A percentile compares a stretch with the other conserved stretches of the same genome.
Evolutionary conservation across 768 basidiomycete species (phyloP).

Genomic region (Tremella mesenterica): DNA sequence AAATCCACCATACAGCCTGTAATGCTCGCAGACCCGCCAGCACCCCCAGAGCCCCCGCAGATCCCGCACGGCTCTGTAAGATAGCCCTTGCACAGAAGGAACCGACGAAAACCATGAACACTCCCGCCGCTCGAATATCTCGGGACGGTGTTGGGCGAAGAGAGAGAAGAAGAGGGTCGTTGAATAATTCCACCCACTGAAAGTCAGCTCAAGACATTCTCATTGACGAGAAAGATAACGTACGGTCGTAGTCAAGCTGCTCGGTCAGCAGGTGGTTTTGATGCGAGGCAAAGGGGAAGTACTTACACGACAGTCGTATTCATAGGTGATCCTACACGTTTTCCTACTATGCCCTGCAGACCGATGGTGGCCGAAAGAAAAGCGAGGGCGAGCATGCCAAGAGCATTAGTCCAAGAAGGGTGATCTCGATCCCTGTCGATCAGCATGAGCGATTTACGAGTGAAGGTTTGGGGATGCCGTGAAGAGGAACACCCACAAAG

Average conservation of each 20-base stretch:
- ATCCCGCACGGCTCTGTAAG: constrained; percentile 22
- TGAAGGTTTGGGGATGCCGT: background rate
- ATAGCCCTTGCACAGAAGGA: constrained; percentile 51
- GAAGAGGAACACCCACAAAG: constrained; percentile 19
- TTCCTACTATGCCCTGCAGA: constrained; percentile 76
- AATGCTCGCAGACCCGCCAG: constrained; percentile 33
- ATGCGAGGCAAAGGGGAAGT: background rate
- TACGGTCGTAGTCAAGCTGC: constrained; percentile 51
- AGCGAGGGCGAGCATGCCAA: constrained; percentile 62
- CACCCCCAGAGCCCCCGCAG: constrained; percentile 34
- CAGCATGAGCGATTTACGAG: too few species aligned
- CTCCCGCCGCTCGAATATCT: constrained; percentile 61
- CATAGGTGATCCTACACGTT: constrained; percentile 45
- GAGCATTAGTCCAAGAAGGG: constrained; percentile 61
- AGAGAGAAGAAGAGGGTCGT: constrained; percentile 66
- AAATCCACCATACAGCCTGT: constrained; percentile 26
- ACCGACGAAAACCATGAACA: constrained; percentile 60
- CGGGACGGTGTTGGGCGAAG: constrained; percentile 50
- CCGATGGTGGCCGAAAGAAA: constrained; percentile 75
- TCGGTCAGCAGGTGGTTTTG: background rate
- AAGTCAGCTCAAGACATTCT: background rate
- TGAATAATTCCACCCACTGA: constrained; percentile 77
- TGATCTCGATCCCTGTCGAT: constrained; percentile 48
- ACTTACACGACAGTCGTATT: constrained; percentile 21
- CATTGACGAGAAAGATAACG: constrained; percentile 7